phyloP scores from a whole-genome alignment of 805 yeast species.

The Ogataea thermomethanolica region DNA sequence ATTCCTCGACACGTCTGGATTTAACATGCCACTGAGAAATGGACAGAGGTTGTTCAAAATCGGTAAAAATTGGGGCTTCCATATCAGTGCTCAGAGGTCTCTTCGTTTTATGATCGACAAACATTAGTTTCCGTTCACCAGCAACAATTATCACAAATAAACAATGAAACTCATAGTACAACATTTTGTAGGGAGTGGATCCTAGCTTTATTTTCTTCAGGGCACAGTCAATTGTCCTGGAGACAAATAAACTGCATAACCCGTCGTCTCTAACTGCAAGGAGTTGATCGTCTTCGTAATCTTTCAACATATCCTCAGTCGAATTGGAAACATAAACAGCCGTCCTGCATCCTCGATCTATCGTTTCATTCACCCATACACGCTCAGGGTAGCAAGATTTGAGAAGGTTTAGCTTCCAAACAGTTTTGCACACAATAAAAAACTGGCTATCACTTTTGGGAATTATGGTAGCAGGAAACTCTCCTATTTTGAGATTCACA shows the following conservation, averaged over 20 bases:
- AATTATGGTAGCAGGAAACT: slow-evolving; percentile 19
- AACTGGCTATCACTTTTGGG: slow-evolving; percentile 1
- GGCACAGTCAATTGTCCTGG: slow-evolving; percentile 15
- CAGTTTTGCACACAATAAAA: slow-evolving; percentile 21
- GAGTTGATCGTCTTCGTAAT: slow-evolving; percentile 15
- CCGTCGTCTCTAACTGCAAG: slow-evolving; percentile 35
- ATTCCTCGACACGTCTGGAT: slow-evolving; percentile 15
- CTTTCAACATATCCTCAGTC: slow-evolving; percentile 2
- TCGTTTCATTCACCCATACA: slow-evolving; percentile 25
- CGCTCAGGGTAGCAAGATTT: slow-evolving; percentile 26
- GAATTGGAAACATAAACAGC: slow-evolving; percentile 12
- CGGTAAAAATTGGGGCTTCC: slow-evolving; percentile 10
- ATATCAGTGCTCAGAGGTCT: slow-evolving; percentile 4
- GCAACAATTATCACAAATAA: slow-evolving; percentile 21
- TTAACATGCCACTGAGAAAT: slow-evolving; percentile 35
- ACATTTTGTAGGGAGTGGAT: slow-evolving; percentile 25
- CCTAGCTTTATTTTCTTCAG: slow-evolving; percentile 27
- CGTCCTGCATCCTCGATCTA: slow-evolving; percentile 20
- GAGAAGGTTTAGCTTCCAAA: slow-evolving; percentile 29
- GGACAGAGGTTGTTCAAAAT: slow-evolving; percentile 29
- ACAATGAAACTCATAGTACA: slow-evolving; percentile 24
- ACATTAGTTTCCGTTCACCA: slow-evolving; percentile 16
- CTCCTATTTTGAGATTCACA: slow-evolving; percentile 16
- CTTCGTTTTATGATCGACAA: slow-evolving; percentile 25
- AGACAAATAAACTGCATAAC: slow-evolving; percentile 24